phyloP scores from a whole-genome alignment of 2,329 filamentous ascomycete species.

The Colletotrichum sp. region DNA sequence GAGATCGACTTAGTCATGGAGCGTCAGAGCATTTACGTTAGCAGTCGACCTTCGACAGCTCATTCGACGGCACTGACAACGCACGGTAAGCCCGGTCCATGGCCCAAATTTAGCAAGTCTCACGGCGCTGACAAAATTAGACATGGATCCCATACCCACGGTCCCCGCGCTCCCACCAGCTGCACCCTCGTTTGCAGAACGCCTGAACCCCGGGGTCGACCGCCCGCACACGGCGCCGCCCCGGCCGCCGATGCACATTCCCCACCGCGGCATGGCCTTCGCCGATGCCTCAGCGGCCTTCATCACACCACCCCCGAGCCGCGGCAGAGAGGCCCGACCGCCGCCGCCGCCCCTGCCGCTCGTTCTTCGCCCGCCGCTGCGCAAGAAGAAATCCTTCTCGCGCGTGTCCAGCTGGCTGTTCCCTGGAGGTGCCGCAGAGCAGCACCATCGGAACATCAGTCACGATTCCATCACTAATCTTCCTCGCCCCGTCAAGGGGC shows the following conservation, averaged over 20 bases:
- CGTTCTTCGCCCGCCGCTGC: slow-evolving; percentile 62
- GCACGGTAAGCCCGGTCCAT: slow-evolving; percentile 11
- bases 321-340: slow-evolving; percentile 37
- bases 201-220: slow-evolving; percentile 50
- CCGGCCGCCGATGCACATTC: slow-evolving; percentile 37
- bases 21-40: slow-evolving; percentile 63
- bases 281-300: slow-evolving; percentile 36
- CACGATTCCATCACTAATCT: slow-evolving; percentile 60
- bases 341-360: slow-evolving; percentile 63
- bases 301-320: slow-evolving; percentile 29
- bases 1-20: slow-evolving; percentile 66
- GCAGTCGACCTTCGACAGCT: slow-evolving; percentile 55
- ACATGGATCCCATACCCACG: slow-evolving; percentile 57
- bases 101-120: slow-evolving; percentile 2
- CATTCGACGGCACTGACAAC: slow-evolving; percentile 38
- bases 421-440: slow-evolving; percentile 35
- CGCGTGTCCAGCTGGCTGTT: slow-evolving; percentile 66
- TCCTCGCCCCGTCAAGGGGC: slow-evolving; percentile 54
- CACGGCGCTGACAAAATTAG: slow-evolving; percentile 30
- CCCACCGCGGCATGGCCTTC: slow-evolving; percentile 32
- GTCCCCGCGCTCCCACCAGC: slow-evolving; percentile 62
- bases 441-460: slow-evolving; percentile 43
- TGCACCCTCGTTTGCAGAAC: slow-evolving; percentile 63
- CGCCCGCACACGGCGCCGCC: slow-evolving; percentile 37
- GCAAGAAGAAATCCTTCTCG: slow-evolving; percentile 72